Evolutionary conservation across 2,329 filamentous ascomycete genomes (phyloP), one percentile per base, ranked within the genome.

Genomic region (Pseudogymnoascus sp.): DNA sequence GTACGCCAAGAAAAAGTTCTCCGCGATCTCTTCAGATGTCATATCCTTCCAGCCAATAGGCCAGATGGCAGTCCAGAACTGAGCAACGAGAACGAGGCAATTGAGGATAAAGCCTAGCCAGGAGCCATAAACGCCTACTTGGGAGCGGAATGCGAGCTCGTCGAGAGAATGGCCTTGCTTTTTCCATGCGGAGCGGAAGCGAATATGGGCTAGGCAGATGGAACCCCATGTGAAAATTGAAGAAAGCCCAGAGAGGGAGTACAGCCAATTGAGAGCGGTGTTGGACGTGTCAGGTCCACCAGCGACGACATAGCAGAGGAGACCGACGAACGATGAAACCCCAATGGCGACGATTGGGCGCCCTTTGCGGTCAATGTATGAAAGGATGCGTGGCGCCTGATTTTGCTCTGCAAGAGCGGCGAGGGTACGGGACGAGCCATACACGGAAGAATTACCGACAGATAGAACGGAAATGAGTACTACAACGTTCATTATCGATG

Each of bases 191-290:
- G 67, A 64, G 35, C 84, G 82, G 78, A 86, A 87, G 18, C 85
- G 83, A 67, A 89, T 86, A 66, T 89, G 86, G 2, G 83, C 78
- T 15, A 84, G 69, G 69, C 82, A 85, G 66, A 88, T 85, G 48
- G 79, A 82, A 19, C 77, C 82, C 84, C 84, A 88, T 13, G 83
- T 82, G 70, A 86, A 86, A 45, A 87, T 76, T 21, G 82, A 78
- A 10, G 80, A 79, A 1, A 87, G 77, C 59, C 82, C 84, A 2
- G 83, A 85, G 10, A 87, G 74, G 5, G 84, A 81, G 23, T 82
- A 77, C 1, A 88, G 78, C 84, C 84, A 87, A 63, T 81, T 77
- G 59, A 88, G 85, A 12, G 86, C 78, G 0, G 74, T 70, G 4
- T 72, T 68, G 39, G 82, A 82, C 5, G 34, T 35, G 0, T 73